Evolutionary conservation across 805 yeast species (phyloP).

Genomic region (Ogataea parapolymorpha): DNA sequence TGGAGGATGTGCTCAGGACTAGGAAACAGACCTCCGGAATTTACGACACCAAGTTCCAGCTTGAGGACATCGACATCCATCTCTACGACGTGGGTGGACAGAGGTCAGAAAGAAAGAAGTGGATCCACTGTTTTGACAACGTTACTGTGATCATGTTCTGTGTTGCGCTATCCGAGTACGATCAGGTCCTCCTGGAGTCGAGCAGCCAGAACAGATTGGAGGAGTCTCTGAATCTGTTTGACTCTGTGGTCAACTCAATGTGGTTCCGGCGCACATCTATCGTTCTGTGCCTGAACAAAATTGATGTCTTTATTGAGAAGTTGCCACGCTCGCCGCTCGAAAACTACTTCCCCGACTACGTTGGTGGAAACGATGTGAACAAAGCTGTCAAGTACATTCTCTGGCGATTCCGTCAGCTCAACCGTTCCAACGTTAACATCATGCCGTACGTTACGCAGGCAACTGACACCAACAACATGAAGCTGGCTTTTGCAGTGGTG

Average conservation of each 20-base stretch:
- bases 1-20: constrained; percentile 77
- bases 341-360: constrained; percentile 82
- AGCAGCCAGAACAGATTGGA: constrained; percentile 71
- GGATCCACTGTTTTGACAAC: constrained; percentile 96
- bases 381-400: constrained; percentile 89
- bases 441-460: constrained; percentile 95
- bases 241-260: constrained; percentile 85
- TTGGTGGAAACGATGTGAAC: constrained; percentile 84
- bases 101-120: constrained; percentile 90
- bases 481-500: constrained; percentile 66
- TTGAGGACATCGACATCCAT: constrained; percentile 65
- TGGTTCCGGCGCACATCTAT: constrained; percentile 90
- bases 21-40: constrained; percentile 93
- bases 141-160: constrained; percentile 88
- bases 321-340: constrained; percentile 77
- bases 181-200: constrained; percentile 79
- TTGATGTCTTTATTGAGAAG: constrained; percentile 86
- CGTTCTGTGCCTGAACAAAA: constrained; percentile 82
- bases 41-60: constrained; percentile 72
- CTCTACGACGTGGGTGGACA: constrained; percentile 93
- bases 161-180: constrained; percentile 88
- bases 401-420: constrained; percentile 85
- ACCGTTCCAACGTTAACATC: constrained; percentile 74
- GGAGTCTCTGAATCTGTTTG: constrained; percentile 80
- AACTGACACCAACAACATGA: constrained; percentile 86